Base-by-base conservation (phyloP, 2,329 filamentous ascomycete genomes). In the Sporothrix pallida region DNA sequence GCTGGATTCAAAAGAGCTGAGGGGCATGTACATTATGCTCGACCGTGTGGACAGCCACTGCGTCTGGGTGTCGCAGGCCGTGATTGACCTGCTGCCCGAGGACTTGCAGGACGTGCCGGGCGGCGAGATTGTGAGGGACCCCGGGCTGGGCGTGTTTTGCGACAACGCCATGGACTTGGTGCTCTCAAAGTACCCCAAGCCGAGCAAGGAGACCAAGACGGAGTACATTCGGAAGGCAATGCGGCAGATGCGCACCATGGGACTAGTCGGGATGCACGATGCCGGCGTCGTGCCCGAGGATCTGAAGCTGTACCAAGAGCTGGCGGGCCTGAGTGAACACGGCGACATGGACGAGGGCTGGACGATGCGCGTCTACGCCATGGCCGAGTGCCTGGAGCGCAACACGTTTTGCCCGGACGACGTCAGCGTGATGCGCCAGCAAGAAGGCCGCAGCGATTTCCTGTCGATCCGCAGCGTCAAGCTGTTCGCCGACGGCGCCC, bases 1-100 rank as follows among this genome's bases (percentile, higher is more conserved):
- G 74, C 82, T 93, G 0, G 84, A 86, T 54, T 87, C 89, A 62
- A 80, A 84, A 31, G 69, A 63, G 44, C 85, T 93, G 60, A 83
- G 81, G 58, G 85, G 86, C 48, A 81, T 88, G 50, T 92, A 89
- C 79, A 86, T 92, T 74, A 91, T 92, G 89, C 85, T 93, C 2
- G 90, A 92, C 78, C 87, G 91, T 15, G 87, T 92, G 8, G 91
- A 93, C 77, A 88, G 90, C 3, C 91, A 93, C 79, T 93, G 91
- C 80, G 85, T 89, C 42, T 92, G 90, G 88, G 90, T 92, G 2
- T 92, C 90, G 0, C 83, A 88, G 37, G 85, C 89, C 20, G 88
- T 93, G 1, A 84, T 93, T 2, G 81, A 86, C 67, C 83, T 92
- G 1, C 85, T 93, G 6, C 87, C 90, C 0, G 77, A 82, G 0